These are phyloP conservation scores for Phytophthora podocarpi DNA, from an alignment of 352 stramenopile genomes.

Conservation along the genomic window DNA sequence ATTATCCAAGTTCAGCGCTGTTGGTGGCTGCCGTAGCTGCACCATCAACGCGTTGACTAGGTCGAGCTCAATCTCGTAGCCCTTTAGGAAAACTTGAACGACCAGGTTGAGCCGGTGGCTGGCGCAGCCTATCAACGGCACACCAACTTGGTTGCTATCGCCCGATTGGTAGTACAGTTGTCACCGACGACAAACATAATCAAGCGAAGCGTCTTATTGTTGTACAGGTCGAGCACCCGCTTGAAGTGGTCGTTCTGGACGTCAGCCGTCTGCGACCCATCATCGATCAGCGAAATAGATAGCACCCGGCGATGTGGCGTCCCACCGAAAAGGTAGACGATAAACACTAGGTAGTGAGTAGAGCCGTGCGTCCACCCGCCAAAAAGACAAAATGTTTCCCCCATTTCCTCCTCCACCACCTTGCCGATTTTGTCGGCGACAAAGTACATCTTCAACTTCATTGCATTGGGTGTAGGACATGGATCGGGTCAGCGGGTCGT, in stretches of 20 bases:
- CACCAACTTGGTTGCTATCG: too few species aligned
- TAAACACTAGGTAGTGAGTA: slow-evolving; percentile 1
- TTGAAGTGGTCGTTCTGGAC: not conserved
- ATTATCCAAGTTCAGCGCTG: slow-evolving; percentile 1
- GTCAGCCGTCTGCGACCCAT: not conserved
- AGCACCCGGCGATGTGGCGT: not conserved
- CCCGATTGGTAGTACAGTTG: too few species aligned
- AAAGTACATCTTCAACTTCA: slow-evolving; percentile 9
- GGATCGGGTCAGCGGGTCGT: slow-evolving; percentile 1
- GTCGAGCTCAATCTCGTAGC: not conserved
- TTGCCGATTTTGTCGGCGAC: slow-evolving; percentile 4
- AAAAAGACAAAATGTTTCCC: slow-evolving; percentile 10
- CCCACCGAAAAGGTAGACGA: not conserved
- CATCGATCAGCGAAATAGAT: not conserved
- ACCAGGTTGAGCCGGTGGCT: too few species aligned
- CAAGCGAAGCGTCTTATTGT: slow-evolving; percentile 7
- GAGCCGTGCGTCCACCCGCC: slow-evolving; percentile 8
- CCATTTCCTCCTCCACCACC: slow-evolving; percentile 1
- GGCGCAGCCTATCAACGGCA: too few species aligned
- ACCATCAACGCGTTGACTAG: slow-evolving; percentile 4
- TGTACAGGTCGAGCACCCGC: slow-evolving; percentile 4
- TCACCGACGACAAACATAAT: slow-evolving; percentile 13
- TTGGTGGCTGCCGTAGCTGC: slow-evolving; percentile 18
- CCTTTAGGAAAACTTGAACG: too few species aligned
- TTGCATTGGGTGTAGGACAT: slow-evolving; percentile 3